Base-by-base conservation (phyloP, 2,329 filamentous ascomycete species). In the Trichoderma aggressivum region DNA sequence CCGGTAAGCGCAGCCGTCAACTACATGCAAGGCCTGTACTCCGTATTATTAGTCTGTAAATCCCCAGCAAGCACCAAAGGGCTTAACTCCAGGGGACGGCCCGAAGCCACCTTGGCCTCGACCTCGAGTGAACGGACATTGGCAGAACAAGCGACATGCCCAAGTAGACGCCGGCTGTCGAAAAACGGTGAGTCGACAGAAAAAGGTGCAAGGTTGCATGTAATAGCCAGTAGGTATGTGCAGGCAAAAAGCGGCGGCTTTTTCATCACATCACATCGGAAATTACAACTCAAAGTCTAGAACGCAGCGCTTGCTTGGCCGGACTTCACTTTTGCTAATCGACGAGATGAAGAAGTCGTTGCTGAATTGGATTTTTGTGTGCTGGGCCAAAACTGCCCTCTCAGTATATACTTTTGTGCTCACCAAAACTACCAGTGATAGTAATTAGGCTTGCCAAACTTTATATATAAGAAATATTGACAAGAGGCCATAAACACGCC, bases 371-470 rank as follows among this genome's bases (percentile, higher is more conserved):
- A 24, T 47, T 71, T 73, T 63, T 61, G 34, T 21, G 24, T 24
- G 79, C 76, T 74, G 76, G 77, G 75, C 81, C 81, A 83, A 83
- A 82, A 82, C 77, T 82, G 79, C 77, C 73, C 79, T 81, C 79
- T 74, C 64, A 75, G 79, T 77, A 79, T 78, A 68, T 68, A 56
- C 50, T 78, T 76, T 72, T 72, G 78, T 77, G 75, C 74, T 77
- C 72, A 73, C 75, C 72, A 71, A 73, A 53, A 53, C 74, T 77
- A 77, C 75, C 60, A 50, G 70, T 76, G 47, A 70, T 21, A 24
- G 8, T 21, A 53, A 32, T 58, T 24, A 76, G 74, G 75, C 77
- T 77, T 73, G 75, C 76, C 74, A 62, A 72, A 36, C 43, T 75
- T 74, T 75, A 76, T 69, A 70, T 18, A 59, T 67, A 55, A 53